Evolutionary conservation across 2,329 filamentous ascomycete species (phyloP).

Genomic region (Apiospora sp.): DNA sequence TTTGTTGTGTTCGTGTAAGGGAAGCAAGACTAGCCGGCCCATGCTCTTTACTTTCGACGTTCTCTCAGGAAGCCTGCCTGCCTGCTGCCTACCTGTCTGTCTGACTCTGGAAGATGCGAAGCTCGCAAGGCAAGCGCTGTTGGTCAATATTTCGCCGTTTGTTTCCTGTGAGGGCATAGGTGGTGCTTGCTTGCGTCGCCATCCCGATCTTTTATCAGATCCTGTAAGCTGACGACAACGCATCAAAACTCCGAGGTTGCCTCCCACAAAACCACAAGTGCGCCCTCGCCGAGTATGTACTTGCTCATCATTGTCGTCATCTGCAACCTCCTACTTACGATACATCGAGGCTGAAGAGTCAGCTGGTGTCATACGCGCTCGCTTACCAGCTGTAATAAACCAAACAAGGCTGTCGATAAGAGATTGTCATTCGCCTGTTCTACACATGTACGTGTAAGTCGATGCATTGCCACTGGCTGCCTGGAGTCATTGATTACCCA

Average conservation of each 20-base stretch:
- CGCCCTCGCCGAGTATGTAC: neutral
- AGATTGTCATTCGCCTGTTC: neutral
- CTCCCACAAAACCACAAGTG: slow-evolving; percentile 12
- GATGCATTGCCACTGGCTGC: neutral
- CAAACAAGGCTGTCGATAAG: neutral
- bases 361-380: slow-evolving; percentile 8
- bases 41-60: neutral
- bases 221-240: slow-evolving; percentile 17
- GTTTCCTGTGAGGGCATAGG: neutral
- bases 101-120: slow-evolving; percentile 4
- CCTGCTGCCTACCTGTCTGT: neutral
- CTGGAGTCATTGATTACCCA: neutral
- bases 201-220: neutral
- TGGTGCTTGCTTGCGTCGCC: neutral
- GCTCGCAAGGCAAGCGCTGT: neutral
- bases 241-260: slow-evolving; percentile 18
- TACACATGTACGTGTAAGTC: neutral
- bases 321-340: neutral
- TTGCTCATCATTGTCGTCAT: neutral
- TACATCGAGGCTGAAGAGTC: slow-evolving; percentile 15
- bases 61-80: neutral
- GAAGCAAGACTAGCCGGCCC: neutral
- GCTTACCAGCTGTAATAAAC: neutral
- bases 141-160: neutral
- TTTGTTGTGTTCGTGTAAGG: slow-evolving; percentile 6